Percentiles rank a stretch among this genome's conserved stretches.
These are phyloP conservation scores for Samsoniella hepiali DNA, from an alignment of 2,329 filamentous ascomycete species.

Conservation along the genomic window DNA sequence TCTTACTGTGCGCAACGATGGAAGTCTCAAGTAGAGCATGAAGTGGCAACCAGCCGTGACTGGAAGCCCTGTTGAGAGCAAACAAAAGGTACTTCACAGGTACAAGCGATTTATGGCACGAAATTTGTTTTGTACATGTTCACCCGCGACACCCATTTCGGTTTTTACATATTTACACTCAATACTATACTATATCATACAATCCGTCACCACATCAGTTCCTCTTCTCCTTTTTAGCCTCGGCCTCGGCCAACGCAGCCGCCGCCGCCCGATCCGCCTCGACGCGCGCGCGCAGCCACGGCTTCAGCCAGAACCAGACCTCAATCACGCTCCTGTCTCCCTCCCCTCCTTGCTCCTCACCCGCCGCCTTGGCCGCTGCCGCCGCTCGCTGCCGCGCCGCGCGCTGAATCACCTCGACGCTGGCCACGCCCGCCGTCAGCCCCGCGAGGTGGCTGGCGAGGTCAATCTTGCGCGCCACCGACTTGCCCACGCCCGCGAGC, in stretches of 20 bases:
- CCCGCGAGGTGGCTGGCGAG: conserved; percentile 53
- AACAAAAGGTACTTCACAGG: too few relatives aligned
- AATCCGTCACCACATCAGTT: not conserved
- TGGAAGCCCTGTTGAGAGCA: too few relatives aligned
- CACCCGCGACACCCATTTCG: too few relatives aligned
- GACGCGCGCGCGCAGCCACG: not conserved
- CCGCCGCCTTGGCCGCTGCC: too few relatives aligned
- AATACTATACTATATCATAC: not conserved
- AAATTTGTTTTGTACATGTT: too few relatives aligned
- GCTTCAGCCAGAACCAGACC: conserved; percentile 15
- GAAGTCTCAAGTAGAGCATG: too few relatives aligned
- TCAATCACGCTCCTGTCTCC: conserved; percentile 17
- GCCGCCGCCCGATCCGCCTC: not conserved
- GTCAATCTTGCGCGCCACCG: conserved; percentile 43
- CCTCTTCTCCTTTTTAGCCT: not conserved
- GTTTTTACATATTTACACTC: not conserved
- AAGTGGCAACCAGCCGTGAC: too few relatives aligned
- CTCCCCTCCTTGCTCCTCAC: conserved; percentile 19
- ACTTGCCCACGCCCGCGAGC: conserved; percentile 44
- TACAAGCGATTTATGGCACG: too few relatives aligned
- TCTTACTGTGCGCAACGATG: too few relatives aligned
- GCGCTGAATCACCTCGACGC: conserved; percentile 34
- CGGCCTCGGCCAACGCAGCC: not conserved
- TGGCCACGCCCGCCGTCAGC: conserved; percentile 45
- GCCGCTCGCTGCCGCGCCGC: conserved; percentile 17